phyloP scores from a whole-genome alignment of 176 grass and related monocot genomes.

The Oryza glumipatula region DNA sequence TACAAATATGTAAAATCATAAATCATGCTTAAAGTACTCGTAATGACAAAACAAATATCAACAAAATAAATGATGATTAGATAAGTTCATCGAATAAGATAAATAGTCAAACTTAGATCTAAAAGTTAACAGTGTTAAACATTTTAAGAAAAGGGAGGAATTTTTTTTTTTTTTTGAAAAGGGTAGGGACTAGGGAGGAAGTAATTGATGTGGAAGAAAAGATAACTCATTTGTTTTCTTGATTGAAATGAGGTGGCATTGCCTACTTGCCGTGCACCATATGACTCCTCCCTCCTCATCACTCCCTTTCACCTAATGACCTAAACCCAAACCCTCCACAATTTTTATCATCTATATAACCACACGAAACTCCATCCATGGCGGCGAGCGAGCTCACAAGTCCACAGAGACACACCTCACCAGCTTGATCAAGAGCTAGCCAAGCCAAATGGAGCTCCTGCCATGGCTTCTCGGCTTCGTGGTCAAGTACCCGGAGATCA shows the following conservation, averaged over 20 bases:
- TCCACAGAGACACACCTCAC: constrained; percentile 11
- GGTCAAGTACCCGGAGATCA: constrained; percentile 48
- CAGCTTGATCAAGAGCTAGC: neutral
- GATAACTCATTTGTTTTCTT: neutral
- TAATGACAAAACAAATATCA: no score
- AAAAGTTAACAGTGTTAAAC: no score
- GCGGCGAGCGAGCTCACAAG: neutral
- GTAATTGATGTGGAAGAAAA: constrained; percentile 27
- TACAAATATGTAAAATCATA: no score
- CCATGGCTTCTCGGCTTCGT: constrained; percentile 41
- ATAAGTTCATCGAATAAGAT: no score
- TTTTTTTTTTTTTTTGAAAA: no score
- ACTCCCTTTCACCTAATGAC: constrained; percentile 23
- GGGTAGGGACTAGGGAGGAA: no score
- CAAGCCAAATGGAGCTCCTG: constrained; percentile 38
- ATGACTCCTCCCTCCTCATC: neutral
- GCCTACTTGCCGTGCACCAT: constrained; percentile 40
- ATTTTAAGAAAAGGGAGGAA: no score
- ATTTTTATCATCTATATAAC: constrained; percentile 38
- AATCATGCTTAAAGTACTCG: no score
- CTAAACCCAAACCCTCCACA: constrained; percentile 36
- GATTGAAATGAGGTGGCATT: neutral
- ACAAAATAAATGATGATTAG: no score
- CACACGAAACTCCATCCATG: neutral
- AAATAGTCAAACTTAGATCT: no score